These are phyloP conservation scores for Nicotiana undulata DNA, from an alignment of 257 asterid genomes.

Conservation along the genomic window DNA sequence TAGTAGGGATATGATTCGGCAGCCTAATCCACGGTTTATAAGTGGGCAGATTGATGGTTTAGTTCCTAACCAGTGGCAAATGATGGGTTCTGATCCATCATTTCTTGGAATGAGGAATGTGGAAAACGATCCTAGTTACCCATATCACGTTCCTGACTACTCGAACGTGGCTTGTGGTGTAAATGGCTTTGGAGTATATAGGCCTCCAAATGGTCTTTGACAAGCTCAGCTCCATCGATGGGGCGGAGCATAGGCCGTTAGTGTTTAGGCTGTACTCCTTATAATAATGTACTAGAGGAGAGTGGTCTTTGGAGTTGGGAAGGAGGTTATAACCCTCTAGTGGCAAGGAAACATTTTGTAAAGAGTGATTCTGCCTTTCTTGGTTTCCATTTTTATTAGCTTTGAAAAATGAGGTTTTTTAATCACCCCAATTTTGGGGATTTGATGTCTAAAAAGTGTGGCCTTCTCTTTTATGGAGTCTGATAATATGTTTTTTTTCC, in stretches of 20 bases:
- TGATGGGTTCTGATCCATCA: slow-evolving; percentile 47
- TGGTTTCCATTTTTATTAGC: slow-evolving; percentile 12
- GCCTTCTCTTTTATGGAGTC: neutral
- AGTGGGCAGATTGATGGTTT: slow-evolving; percentile 55
- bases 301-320: slow-evolving; percentile 12
- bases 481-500: neutral
- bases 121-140: slow-evolving; percentile 37
- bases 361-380: slow-evolving; percentile 26
- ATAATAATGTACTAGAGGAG: slow-evolving; percentile 17
- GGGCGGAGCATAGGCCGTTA: slow-evolving; percentile 3
- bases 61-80: slow-evolving; percentile 60
- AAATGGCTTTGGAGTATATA: slow-evolving; percentile 53
- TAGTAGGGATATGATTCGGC: slow-evolving; percentile 45
- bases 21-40: slow-evolving; percentile 28
- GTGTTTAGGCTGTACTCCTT: slow-evolving; percentile 10
- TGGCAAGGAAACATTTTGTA: slow-evolving; percentile 18
- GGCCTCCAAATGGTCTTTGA: slow-evolving; percentile 73
- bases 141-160: slow-evolving; percentile 52
- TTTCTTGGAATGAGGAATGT: slow-evolving; percentile 28
- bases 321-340: slow-evolving; percentile 18
- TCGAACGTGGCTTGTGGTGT: slow-evolving; percentile 36
- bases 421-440: neutral
- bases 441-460: neutral
- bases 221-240: neutral
- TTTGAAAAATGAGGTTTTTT: neutral